Conservation (phyloP, 164 flowering plant species). For the Amborella trichopoda region DNA sequence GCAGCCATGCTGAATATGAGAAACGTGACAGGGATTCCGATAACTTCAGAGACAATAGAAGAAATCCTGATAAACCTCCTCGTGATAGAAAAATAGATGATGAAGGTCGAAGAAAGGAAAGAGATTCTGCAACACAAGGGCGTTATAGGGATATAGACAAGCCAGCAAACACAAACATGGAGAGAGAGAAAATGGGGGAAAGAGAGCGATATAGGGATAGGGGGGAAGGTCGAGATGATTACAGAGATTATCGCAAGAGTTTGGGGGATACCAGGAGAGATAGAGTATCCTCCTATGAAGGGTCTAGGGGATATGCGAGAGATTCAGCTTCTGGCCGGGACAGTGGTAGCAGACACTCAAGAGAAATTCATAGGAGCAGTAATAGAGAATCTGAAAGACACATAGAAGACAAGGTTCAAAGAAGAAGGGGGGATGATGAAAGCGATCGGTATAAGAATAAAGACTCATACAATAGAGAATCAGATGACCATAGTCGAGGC, state of each 20-base stretch:
- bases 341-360: slow-evolving; percentile 11
- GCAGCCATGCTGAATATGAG: slow-evolving; percentile 19
- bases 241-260: slow-evolving; percentile 26
- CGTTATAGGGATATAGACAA: slow-evolving; percentile 20
- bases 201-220: slow-evolving; percentile 24
- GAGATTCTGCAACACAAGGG: slow-evolving; percentile 19
- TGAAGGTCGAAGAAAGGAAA: slow-evolving; percentile 36
- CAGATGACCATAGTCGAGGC: slow-evolving; percentile 12
- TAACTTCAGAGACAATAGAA: slow-evolving; percentile 33
- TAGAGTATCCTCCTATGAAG: slow-evolving; percentile 18
- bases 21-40: slow-evolving; percentile 33
- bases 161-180: slow-evolving; percentile 19
- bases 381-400: slow-evolving; percentile 23
- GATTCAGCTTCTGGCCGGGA: slow-evolving; percentile 25
- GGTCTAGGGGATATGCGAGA: slow-evolving; percentile 19
- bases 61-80: slow-evolving; percentile 28
- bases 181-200: slow-evolving; percentile 22
- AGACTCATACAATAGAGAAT: slow-evolving; percentile 14
- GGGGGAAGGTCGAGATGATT: slow-evolving; percentile 30
- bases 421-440: slow-evolving; percentile 23
- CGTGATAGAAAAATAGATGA: slow-evolving; percentile 35
- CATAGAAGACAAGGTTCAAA: slow-evolving; percentile 23
- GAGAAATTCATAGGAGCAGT: slow-evolving; percentile 26
- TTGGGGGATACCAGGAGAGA: slow-evolving; percentile 31
- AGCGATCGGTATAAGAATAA: slow-evolving; percentile 21